Conservation (phyloP, 305 asterid genomes). For the Salvia sclarea region DNA sequence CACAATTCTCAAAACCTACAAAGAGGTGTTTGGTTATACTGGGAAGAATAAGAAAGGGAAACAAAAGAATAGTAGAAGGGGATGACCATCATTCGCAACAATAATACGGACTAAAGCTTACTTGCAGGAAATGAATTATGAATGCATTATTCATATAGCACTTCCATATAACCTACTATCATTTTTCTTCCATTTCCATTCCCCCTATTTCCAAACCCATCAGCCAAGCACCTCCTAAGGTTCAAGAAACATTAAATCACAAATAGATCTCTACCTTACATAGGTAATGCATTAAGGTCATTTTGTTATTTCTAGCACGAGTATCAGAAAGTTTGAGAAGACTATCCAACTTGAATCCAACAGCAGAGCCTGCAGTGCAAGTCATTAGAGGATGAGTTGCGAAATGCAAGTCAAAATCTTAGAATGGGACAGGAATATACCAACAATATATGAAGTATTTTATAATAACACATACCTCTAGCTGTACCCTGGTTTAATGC, state of each 20-base stretch:
- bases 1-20: background rate
- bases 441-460: slow-evolving; percentile 18
- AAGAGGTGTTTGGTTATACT: background rate
- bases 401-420: slow-evolving; percentile 29
- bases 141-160: background rate
- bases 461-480: slow-evolving; percentile 62
- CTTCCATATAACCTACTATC: background rate
- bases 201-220: background rate
- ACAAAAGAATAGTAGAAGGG: background rate
- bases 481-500: slow-evolving; percentile 99
- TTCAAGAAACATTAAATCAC: slow-evolving; percentile 10
- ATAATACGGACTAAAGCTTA: background rate
- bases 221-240: background rate
- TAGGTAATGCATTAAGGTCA: slow-evolving; percentile 97
- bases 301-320: slow-evolving; percentile 96
- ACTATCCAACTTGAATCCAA: slow-evolving; percentile 97
- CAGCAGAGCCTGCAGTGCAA: slow-evolving; percentile 80
- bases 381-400: slow-evolving; percentile 29
- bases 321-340: slow-evolving; percentile 98
- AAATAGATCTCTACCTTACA: slow-evolving; percentile 68
- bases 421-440: slow-evolving; percentile 19
- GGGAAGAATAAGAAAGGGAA: too few relatives aligned
- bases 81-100: background rate
- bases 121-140: background rate
- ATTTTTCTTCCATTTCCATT: background rate